These are phyloP conservation scores for Kingdonia uniflora DNA, from an alignment of 164 flowering plant species.

Conservation along the genomic window DNA sequence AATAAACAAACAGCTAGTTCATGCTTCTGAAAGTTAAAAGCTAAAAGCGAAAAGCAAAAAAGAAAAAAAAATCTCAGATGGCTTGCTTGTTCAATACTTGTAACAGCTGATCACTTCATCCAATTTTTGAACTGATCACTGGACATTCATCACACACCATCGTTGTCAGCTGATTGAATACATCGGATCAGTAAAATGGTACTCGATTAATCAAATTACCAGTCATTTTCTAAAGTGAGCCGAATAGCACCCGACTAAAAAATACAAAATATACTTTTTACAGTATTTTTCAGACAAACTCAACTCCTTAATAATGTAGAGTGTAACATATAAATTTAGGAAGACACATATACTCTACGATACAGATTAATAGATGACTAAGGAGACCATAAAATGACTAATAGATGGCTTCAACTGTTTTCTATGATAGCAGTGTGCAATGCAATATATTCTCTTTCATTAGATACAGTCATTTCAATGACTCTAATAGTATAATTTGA, in stretches of 20 bases:
- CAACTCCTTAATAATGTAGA: background rate
- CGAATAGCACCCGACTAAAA: background rate
- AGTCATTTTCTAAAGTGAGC: too few relatives aligned
- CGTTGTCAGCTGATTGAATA: conserved; percentile 12
- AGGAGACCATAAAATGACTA: too few relatives aligned
- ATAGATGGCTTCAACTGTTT: too few relatives aligned
- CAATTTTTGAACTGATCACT: background rate
- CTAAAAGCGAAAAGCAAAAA: background rate
- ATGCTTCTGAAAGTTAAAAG: background rate
- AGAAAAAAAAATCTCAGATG: background rate
- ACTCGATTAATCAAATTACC: too few relatives aligned
- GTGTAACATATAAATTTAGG: background rate
- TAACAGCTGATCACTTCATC: background rate
- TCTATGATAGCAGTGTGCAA: too few relatives aligned
- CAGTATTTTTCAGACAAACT: too few relatives aligned
- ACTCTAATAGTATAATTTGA: too few relatives aligned
- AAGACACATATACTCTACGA: background rate
- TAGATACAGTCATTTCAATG: too few relatives aligned
- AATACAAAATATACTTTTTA: background rate
- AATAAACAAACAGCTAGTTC: background rate
- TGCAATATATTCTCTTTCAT: too few relatives aligned
- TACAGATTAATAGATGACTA: background rate
- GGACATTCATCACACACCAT: conserved; percentile 8
- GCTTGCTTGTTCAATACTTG: conserved; percentile 1
- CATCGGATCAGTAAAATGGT: conserved; percentile 1